phyloP scores from a whole-genome alignment of 1,139 yeast species.

The Zygotorulaspora mrakii region DNA sequence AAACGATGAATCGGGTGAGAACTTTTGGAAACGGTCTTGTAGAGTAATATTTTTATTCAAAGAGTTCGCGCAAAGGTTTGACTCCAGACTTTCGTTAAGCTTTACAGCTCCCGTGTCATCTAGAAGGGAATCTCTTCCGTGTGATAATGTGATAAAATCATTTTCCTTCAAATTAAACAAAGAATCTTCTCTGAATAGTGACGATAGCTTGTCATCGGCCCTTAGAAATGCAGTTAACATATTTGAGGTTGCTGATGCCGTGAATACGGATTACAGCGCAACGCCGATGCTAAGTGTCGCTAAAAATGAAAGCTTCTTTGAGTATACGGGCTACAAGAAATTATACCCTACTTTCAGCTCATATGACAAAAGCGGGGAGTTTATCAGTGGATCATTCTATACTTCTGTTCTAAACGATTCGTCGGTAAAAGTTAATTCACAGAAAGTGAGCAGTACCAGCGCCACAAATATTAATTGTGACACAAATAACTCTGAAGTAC shows the following conservation, averaged over 20 bases:
- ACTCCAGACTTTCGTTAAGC: constrained; percentile 24
- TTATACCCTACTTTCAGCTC: constrained; percentile 29
- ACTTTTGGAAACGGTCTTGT: constrained; percentile 35
- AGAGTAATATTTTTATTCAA: constrained; percentile 33
- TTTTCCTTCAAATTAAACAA: constrained; percentile 28
- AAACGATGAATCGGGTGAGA: constrained; percentile 38
- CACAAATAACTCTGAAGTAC: neutral
- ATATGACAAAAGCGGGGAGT: constrained; percentile 36
- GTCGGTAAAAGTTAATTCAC: constrained; percentile 6
- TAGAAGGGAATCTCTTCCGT: constrained; percentile 14
- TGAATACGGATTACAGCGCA: constrained; percentile 22
- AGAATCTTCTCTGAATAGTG: constrained; percentile 9
- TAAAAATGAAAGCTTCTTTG: constrained; percentile 31
- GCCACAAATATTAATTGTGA: constrained; percentile 1
- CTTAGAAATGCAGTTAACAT: constrained; percentile 12
- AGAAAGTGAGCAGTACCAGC: neutral
- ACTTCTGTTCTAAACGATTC: constrained; percentile 29
- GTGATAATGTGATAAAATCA: constrained; percentile 19
- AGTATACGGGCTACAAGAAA: constrained; percentile 34
- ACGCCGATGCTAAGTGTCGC: constrained; percentile 29
- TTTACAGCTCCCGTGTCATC: constrained; percentile 18
- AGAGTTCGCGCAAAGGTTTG: constrained; percentile 27
- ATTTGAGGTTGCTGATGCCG: constrained; percentile 25
- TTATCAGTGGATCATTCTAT: constrained; percentile 34
- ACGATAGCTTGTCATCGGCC: constrained; percentile 14